Evolutionary conservation across 225 moss, liverwort and hornwort species (phyloP), one percentile per base, ranked within the genome.

Genomic region (Ulota crispa): DNA sequence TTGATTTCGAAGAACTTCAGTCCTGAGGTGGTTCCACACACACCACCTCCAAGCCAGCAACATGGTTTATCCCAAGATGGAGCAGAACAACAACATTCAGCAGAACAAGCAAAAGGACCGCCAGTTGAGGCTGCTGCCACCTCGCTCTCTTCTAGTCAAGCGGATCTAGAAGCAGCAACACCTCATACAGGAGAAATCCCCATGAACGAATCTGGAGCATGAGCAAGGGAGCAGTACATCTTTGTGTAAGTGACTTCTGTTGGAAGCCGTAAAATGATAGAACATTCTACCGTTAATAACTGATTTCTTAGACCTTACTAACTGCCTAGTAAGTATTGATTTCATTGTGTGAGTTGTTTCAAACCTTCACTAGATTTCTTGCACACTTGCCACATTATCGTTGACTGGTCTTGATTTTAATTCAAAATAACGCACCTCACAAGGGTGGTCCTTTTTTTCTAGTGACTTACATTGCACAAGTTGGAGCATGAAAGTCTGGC

Each of bases 161-260:
- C 73, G 47, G 73, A 80, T n/a, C 24, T 69, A 68, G 42, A 19
- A 2, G 21, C 80, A 30, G 71, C 9, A 26, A 23, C 42, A 23
- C 50, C 78, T 70, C 74, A 54, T 36, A 19, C 31, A 23, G 79
- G 59, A 65, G 78, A 85, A 63, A 63, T 68, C 7, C 82, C 80
- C 37, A 68, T 72, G 62, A 82, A 82, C 55, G 72, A 77, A 82
- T 72, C 34, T 65, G 79, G 87, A 69, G 78, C 47, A 64, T 81
- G 64, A 74, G 74, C 72, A 70, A 78, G 15, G 11, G 4, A 60
- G 8, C 37, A 45, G 26, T 28, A 19, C 55, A 78, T 54, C 61
- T 27, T 52, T n/a, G 15, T 34, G 68, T 56, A 74, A 23, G 61
- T 6, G 18, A 41, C 34, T 52, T 67, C 34, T 67, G 62, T n/a